A percentile compares a stretch with the other conserved stretches of the same genome.
phyloP scores from a whole-genome alignment of 208 protist genomes.

The Naegleria fowleri region DNA sequence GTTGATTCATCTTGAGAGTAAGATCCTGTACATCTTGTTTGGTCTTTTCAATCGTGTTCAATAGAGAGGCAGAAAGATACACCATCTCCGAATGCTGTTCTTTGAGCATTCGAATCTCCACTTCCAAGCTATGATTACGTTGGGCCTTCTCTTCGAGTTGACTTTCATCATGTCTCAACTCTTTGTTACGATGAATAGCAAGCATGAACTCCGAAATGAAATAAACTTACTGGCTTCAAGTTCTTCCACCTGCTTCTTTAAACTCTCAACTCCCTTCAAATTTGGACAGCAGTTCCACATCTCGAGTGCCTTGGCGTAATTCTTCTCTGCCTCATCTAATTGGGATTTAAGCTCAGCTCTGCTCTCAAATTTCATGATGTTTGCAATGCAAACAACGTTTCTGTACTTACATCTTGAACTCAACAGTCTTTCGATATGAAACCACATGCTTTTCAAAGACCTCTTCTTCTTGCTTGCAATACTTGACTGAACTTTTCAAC shows the following conservation, averaged over 20 bases:
- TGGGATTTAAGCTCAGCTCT: neutral
- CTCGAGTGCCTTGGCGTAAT: neutral
- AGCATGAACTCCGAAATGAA: too few relatives aligned
- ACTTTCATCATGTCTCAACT: neutral
- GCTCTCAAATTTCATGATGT: neutral
- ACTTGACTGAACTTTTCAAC: neutral
- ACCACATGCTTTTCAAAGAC: neutral
- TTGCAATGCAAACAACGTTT: too few relatives aligned
- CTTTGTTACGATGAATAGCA: neutral
- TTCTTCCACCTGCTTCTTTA: neutral
- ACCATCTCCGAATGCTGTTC: neutral
- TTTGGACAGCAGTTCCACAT: neutral
- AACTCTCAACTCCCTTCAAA: neutral
- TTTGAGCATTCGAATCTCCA: neutral
- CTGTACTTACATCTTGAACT: neutral
- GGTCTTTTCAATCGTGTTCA: neutral
- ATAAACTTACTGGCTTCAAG: neutral
- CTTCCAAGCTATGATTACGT: neutral
- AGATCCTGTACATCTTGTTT: neutral
- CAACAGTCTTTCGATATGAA: neutral
- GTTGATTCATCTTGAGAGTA: too few relatives aligned
- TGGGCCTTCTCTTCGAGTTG: neutral
- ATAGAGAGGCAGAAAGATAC: neutral
- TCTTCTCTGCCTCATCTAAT: neutral
- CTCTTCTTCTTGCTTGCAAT: neutral